Evolutionary conservation across 164 flowering plant species (phyloP), one percentile per base, ranked within the genome.

Genomic region (Echeveria elegans): DNA sequence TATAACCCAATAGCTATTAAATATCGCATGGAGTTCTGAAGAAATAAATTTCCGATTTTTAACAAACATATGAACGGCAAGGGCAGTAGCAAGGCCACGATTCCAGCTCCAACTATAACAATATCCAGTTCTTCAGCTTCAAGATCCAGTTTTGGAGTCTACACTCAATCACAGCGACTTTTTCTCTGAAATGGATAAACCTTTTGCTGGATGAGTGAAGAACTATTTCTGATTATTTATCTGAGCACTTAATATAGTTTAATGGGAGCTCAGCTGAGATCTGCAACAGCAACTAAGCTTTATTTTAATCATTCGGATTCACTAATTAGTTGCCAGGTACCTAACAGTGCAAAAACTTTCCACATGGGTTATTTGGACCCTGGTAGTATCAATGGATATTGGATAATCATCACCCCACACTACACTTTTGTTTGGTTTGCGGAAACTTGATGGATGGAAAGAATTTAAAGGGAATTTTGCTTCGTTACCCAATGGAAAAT

Each of bases 11-110:
- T 56, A 28, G 32, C 19, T 56, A 56, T 4, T 0, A 28, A 26
- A 11, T 15, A 56, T 11, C 19, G 11, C 29, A 26, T 26, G 2
- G 1, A 52, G 28, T 52, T 52, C 58, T 52, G 11, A 52, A 21
- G 29, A 21, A 28, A 21, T 6, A 52, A 23, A 5, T n/a, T 52
- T 23, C 47, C 11, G 47, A 19, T 48, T 19, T 1, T 23, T 7
- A 4, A 65, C 10, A 30, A 10, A 66, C 68, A 58, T 66, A 38
- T 66, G 68, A 47, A 66, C 59, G 56, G 68, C 68, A 48, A 45
- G 68, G 19, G 68, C 58, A 28, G 68, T 66, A 32, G 68, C 68
- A 66, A 45, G 68, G 59, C 68, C 68, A 47, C 59, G 59, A 66
- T 66, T 14, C 68, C 68, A 47, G 41, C 59, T 11, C 68, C 68